Evolutionary conservation across 331 rosid genomes (phyloP).

Genomic region (Malus hybrid): DNA sequence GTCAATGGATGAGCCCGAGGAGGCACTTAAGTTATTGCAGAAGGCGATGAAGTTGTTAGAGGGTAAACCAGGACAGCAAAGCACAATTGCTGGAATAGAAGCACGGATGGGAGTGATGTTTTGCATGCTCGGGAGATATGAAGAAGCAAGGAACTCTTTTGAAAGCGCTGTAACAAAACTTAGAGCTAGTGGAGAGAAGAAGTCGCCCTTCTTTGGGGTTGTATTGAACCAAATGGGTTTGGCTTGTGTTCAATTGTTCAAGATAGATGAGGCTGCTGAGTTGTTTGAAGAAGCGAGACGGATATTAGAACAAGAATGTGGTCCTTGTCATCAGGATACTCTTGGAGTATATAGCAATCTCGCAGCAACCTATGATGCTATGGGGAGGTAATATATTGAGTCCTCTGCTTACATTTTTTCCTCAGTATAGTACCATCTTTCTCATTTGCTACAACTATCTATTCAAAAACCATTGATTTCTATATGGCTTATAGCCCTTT

Average conservation of each 20-base stretch:
- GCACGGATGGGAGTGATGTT: slow-evolving; percentile 98
- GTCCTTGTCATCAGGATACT: slow-evolving; percentile 95
- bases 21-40: slow-evolving; percentile 75
- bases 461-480: background rate
- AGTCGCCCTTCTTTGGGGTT: slow-evolving; percentile 94
- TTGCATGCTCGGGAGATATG: slow-evolving; percentile 86
- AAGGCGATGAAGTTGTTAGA: slow-evolving; percentile 88
- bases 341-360: slow-evolving; percentile 96
- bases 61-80: slow-evolving; percentile 96
- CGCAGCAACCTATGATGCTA: slow-evolving; percentile 98
- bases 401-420: background rate
- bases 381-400: slow-evolving; percentile 69
- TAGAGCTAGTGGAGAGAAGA: slow-evolving; percentile 89
- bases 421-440: background rate
- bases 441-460: background rate
- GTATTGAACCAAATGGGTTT: slow-evolving; percentile 98
- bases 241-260: slow-evolving; percentile 90
- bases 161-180: slow-evolving; percentile 79
- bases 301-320: slow-evolving; percentile 89
- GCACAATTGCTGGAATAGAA: slow-evolving; percentile 92
- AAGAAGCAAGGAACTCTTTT: slow-evolving; percentile 68
- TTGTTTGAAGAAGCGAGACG: slow-evolving; percentile 97
- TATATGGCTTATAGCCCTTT: background rate
- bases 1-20: slow-evolving; percentile 93
- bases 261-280: slow-evolving; percentile 95